Evolutionary conservation across 192 early-diverging fungal genomes (phyloP), one percentile per base, ranked within the genome.

Genomic region (Entomortierella beljakovae): DNA sequence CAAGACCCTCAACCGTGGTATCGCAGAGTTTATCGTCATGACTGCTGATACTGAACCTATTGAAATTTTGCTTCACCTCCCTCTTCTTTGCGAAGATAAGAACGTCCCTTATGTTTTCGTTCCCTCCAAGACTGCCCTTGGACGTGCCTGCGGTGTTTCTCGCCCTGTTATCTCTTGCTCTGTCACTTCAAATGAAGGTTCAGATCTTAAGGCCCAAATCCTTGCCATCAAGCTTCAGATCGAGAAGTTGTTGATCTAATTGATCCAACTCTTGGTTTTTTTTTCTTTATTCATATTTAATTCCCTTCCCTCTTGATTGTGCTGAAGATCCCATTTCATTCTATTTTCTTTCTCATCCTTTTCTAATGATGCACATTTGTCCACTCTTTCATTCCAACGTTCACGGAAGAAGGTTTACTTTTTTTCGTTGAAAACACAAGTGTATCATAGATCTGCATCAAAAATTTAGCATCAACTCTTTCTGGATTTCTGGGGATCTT

Each of bases 51-150:
- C 96, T 65, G 94, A 96, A 85, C 98, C 98, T 34, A 89, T 99
- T 59, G 98, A 99, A 81, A 98, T 99, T 82, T 86, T 99, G 46
- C 88, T 99, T 50, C 97, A 99, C 89, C 84, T 99, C 61, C 98
- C 98, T 26, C 90, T 99, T 9, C 87, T 98, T 64, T 98, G 98
- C 87, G 98, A 99, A 87, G 98, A 99, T 87, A 99, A 99, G 94
- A 99, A 99, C 91, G 98, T 99, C 50, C 98, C 98, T 46, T 99
- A 99, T 82, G 97, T 99, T 37, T 99, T 99, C 82, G 94, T 99
- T 56, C 96, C 95, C 61, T 96, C 95, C 82, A 98, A 97, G 91
- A 90, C 89, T 25, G 97, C 97, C 32, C 88, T 99, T 22, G 98
- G 98, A 64, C 94, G 98, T 84, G 96, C 98, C 35, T 98, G 97